These are phyloP conservation scores for Lotmaria passim DNA, from an alignment of 208 protist species.

Conservation along the genomic window DNA sequence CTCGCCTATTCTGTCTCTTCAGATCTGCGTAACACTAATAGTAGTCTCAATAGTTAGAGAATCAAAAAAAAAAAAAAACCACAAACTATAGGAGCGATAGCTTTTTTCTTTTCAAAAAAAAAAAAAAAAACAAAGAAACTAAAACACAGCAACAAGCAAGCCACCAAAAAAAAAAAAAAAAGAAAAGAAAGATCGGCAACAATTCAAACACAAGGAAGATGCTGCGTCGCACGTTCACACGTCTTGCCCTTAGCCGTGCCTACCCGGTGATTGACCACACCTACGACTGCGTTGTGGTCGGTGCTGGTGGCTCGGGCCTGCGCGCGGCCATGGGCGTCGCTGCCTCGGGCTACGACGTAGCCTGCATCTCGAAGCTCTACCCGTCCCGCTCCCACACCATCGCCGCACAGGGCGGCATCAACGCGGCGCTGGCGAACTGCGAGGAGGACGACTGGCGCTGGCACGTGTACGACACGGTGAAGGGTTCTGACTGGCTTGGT, in stretches of 20 bases:
- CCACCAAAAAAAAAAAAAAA: slow-evolving; percentile 18
- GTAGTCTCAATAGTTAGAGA: not conserved
- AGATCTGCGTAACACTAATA: too few species aligned
- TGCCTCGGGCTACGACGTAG: slow-evolving; percentile 97
- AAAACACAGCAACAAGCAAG: slow-evolving; percentile 1
- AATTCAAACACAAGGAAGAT: slow-evolving; percentile 31
- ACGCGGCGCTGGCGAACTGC: slow-evolving; percentile 99
- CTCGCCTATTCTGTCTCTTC: too few species aligned
- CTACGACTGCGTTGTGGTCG: slow-evolving; percentile 99
- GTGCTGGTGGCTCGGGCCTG: slow-evolving; percentile 98
- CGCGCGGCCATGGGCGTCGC: slow-evolving; percentile 98
- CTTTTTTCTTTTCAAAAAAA: not conserved
- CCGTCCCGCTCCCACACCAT: slow-evolving; percentile 99
- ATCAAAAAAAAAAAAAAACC: too few species aligned
- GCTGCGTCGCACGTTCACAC: slow-evolving; percentile 67
- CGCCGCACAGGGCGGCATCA: slow-evolving; percentile 99
- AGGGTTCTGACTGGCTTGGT: slow-evolving; percentile 99
- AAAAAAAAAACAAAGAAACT: not conserved
- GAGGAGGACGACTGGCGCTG: slow-evolving; percentile 99
- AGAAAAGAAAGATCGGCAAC: slow-evolving; percentile 9
- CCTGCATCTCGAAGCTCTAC: slow-evolving; percentile 99
- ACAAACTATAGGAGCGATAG: too few species aligned
- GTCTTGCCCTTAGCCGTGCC: slow-evolving; percentile 69
- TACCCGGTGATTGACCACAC: slow-evolving; percentile 98
- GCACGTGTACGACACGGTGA: slow-evolving; percentile 99